Base-by-base conservation (phyloP, 1,139 yeast genomes). In the Yarrowia galli region DNA sequence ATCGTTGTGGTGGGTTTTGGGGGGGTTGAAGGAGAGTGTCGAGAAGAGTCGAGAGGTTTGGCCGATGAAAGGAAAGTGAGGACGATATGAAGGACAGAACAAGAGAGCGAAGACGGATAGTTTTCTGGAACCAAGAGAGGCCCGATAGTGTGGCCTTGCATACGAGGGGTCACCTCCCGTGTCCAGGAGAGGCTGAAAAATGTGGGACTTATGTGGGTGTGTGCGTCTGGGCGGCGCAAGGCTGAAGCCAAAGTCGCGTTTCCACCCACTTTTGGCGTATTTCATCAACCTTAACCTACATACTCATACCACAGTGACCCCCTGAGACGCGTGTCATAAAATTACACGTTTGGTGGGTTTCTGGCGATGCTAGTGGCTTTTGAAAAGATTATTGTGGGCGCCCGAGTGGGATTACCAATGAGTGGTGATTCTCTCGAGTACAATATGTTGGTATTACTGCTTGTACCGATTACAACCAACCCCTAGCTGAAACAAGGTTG, bases 161-260 rank as follows among this genome's bases (percentile, higher is more conserved):
- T 54, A 54, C 61, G 61, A 54, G 61, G 61, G 61, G 61, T 46
- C 32, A n/a, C 12, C 32, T 3, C 15, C 32, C 8, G 12, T 5
- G 2, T n/a, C n/a, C 23, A 54, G 61, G 61, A 54, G 61, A 25
- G 61, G 48, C 61, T 54, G 61, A 54, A 54, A 54, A 40, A 54
- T 54, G 61, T 54, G 61, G 61, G 61, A 40, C 35, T 10, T 15
- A 3, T 13, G 58, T 13, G 35, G 25, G 6, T 7, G 20, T 13
- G n/a, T 25, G 61, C 61, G 13, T 38, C 10, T n/a, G 13, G 2
- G 16, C 16, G n/a, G 60, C 60, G 15, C 18, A 8, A 3, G 15
- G 15, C 13, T 3, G 22, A n/a, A 22, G 45, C 36, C 23, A 25
- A 25, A 7, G 46, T 54, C 61, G 46, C 46, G 61, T 53, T 51